Evolutionary conservation across 192 early-diverging fungal species (phyloP).

Genomic region (Backusella sp.): DNA sequence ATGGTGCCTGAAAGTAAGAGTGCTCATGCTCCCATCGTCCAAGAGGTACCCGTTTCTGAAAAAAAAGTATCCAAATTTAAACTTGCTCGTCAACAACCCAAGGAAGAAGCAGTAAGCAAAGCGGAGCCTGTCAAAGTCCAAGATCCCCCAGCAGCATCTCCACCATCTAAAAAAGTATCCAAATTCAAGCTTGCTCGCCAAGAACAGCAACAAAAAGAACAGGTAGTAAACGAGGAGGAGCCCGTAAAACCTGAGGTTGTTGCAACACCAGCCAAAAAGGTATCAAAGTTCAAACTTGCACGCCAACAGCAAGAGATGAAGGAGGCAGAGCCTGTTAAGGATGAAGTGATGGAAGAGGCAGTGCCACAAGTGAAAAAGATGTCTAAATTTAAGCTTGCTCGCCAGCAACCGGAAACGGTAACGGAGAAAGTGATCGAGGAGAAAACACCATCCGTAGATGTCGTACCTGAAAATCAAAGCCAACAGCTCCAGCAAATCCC

Average conservation of each 20-base stretch:
- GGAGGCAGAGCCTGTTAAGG: neutral
- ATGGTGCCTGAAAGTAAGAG: neutral
- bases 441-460: neutral
- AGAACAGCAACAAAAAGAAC: neutral
- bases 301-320: constrained; percentile 6
- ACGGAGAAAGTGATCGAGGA: neutral
- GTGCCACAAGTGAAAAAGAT: neutral
- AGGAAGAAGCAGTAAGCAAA: neutral
- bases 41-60: neutral
- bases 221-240: neutral
- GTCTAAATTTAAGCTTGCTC: constrained; percentile 8
- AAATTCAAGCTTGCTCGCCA: constrained; percentile 21
- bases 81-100: constrained; percentile 11
- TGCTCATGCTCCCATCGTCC: neutral
- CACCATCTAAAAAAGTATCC: constrained; percentile 2
- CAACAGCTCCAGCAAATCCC: neutral
- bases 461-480: neutral
- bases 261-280: constrained; percentile 16
- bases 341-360: neutral
- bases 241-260: neutral
- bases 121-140: neutral
- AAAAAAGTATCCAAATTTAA: constrained; percentile 28
- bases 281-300: constrained; percentile 30
- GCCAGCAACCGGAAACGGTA: neutral
- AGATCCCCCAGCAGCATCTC: no score